Evolutionary conservation across 2,329 filamentous ascomycete species (phyloP), one percentile per base, ranked within the genome.

Genomic region (Fusarium metavorans): DNA sequence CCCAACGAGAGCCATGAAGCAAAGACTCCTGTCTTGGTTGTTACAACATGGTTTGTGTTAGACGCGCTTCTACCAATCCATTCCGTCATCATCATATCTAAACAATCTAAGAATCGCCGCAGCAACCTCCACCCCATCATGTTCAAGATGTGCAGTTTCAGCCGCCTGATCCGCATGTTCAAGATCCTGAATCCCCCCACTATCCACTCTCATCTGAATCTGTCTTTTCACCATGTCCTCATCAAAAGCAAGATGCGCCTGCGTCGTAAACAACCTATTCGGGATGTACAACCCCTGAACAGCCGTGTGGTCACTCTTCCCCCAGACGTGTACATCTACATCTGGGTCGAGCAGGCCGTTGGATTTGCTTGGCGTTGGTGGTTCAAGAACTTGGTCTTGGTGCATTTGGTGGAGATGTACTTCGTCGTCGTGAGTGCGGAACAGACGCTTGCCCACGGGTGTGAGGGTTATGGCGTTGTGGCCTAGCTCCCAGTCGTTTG

Each of bases 241-340:
- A 25, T 88, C 92, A 80, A 95, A 95, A 69, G 95, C 94, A 2
- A 95, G 90, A 80, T 97, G 94, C 0, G 93, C 94, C 83, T 97
- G 94, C 2, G 95, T 88, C 0, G 93, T 92, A 66, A 97, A 92
- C 23, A 95, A 83, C 25, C 88, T 86, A 52, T 88, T 85, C 14
- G 88, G 86, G 39, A 88, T 84, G 79, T 95, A 96, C 86, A 96
- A 91, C 27, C 92, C 93, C 81, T 97, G 94, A 4, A 94, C 88
- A 4, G 86, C 82, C 76, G 94, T 96, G 68, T 88, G 87, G 1
- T 88, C 86, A 23, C 92, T 93, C 30, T 85, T 87, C 1, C 91
- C 94, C 66, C 95, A 88, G 48, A 89, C 84, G 35, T 88, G 83
- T 1, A 91, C 84, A 39, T 85, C 83, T 0, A 84, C 82, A 4